Conservation (phyloP, 2,329 filamentous ascomycete genomes). For the Penicillium janthinellum region DNA sequence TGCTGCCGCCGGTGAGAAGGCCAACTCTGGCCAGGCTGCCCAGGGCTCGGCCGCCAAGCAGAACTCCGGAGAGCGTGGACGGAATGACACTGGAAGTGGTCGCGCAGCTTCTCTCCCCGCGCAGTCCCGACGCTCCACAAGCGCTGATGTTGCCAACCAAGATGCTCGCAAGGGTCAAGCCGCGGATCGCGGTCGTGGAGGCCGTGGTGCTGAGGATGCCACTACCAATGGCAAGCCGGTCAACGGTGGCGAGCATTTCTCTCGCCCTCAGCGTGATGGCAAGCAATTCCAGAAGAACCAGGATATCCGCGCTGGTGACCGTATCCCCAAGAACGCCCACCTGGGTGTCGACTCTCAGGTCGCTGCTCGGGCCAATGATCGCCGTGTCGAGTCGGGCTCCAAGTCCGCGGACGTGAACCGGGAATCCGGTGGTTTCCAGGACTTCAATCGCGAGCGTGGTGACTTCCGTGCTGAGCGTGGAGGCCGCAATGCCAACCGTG, state of each 20-base stretch:
- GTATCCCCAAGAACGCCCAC: conserved; percentile 31
- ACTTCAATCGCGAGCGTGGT: conserved; percentile 39
- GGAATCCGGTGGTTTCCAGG: conserved; percentile 35
- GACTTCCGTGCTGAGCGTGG: conserved; percentile 39
- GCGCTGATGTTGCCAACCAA: conserved; percentile 32
- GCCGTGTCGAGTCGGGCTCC: conserved; percentile 42
- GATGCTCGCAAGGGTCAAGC: conserved; percentile 39
- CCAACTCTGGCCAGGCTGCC: conserved; percentile 30
- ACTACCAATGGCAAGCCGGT: conserved; percentile 30
- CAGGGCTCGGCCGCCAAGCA: conserved; percentile 35
- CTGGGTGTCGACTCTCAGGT: conserved; percentile 38
- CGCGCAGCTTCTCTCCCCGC: conserved; percentile 46
- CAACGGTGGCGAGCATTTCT: conserved; percentile 32
- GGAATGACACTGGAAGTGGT: conserved; percentile 38
- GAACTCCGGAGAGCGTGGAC: conserved; percentile 35
- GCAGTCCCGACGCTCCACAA: conserved; percentile 39
- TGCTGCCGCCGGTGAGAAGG: conserved; percentile 38
- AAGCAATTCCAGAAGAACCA: conserved; percentile 40
- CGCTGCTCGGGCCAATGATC: conserved; percentile 36
- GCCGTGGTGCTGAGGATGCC: conserved; percentile 37
- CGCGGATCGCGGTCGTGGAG: conserved; percentile 35
- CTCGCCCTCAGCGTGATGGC: conserved; percentile 37
- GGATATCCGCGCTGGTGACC: conserved; percentile 32
- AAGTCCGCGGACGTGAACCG: conserved; percentile 41
- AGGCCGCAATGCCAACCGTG: conserved; percentile 44